A percentile compares a stretch with the other conserved stretches of the same genome.
phyloP scores from a whole-genome alignment of 257 asterid genomes.

The Solanum bulbocastanum region DNA sequence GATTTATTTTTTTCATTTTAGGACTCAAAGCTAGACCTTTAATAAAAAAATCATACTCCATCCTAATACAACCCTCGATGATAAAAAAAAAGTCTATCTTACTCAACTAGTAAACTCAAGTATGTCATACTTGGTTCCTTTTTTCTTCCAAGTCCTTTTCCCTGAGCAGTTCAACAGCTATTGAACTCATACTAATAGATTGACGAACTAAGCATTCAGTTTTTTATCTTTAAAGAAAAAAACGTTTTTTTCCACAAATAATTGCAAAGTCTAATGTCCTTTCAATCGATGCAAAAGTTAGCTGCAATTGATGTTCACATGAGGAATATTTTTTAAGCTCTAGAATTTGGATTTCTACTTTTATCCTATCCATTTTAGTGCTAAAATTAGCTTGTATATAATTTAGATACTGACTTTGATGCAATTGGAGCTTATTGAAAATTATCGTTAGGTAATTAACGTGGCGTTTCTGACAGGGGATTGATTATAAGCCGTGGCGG shows the following conservation, averaged over 20 bases:
- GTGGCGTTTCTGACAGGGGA: too few species aligned
- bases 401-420: neutral
- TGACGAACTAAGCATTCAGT: neutral
- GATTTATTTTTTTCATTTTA: too few species aligned
- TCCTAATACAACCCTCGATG: neutral
- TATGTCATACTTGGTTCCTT: neutral
- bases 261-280: neutral
- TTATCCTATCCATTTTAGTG: neutral
- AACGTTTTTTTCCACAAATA: neutral
- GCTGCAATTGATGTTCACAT: neutral
- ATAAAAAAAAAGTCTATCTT: neutral
- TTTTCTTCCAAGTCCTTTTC: neutral
- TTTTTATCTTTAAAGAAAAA: neutral
- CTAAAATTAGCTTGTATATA: neutral
- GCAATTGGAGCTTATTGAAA: neutral
- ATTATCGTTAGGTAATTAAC: too few species aligned
- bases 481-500: neutral
- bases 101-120: neutral
- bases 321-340: neutral
- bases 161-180: neutral
- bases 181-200: neutral
- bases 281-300: neutral
- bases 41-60: too few species aligned
- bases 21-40: too few species aligned
- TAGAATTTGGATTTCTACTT: neutral